Conservation (phyloP, 768 basidiomycete species). For the Trametes villosa region DNA sequence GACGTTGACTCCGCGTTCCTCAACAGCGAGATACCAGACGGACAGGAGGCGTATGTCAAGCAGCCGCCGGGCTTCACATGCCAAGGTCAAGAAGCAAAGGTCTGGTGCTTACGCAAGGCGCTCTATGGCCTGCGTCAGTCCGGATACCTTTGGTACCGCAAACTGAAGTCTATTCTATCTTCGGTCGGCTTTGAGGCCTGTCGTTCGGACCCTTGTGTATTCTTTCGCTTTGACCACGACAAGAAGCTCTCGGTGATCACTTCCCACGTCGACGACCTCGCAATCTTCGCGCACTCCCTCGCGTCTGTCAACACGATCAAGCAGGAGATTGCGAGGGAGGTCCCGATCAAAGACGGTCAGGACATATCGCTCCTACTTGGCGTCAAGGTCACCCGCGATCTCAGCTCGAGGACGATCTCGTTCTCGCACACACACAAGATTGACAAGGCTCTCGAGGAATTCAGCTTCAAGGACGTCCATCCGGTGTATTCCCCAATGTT, state of each 20-base stretch:
- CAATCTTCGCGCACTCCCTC: slow-evolving; percentile 28
- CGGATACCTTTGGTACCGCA: slow-evolving; percentile 31
- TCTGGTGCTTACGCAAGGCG: slow-evolving; percentile 31
- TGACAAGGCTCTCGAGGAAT: slow-evolving; percentile 31
- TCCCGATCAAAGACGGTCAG: slow-evolving; percentile 18
- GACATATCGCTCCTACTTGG: slow-evolving; percentile 23
- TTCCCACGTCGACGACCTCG: slow-evolving; percentile 42
- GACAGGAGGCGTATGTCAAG: slow-evolving; percentile 36
- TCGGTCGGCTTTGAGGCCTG: background rate
- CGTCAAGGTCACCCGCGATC: slow-evolving; percentile 25
- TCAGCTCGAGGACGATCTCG: slow-evolving; percentile 16
- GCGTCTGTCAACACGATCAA: slow-evolving; percentile 20
- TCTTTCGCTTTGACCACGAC: slow-evolving; percentile 12
- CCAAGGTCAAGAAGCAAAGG: slow-evolving; percentile 1
- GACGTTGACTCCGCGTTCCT: slow-evolving; percentile 32
- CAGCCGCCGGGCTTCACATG: slow-evolving; percentile 26
- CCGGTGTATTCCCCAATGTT: slow-evolving; percentile 38
- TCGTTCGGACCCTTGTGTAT: slow-evolving; percentile 27
- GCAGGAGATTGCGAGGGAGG: slow-evolving; percentile 25
- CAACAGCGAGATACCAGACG: slow-evolving; percentile 20
- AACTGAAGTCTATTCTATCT: slow-evolving; percentile 14
- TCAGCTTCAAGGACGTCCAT: slow-evolving; percentile 31
- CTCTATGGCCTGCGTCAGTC: slow-evolving; percentile 40
- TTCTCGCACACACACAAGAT: slow-evolving; percentile 37
- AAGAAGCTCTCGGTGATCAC: slow-evolving; percentile 22